These are phyloP conservation scores for Somion occarium DNA, from an alignment of 1,284 basidiomycete species.

Conservation along the genomic window DNA sequence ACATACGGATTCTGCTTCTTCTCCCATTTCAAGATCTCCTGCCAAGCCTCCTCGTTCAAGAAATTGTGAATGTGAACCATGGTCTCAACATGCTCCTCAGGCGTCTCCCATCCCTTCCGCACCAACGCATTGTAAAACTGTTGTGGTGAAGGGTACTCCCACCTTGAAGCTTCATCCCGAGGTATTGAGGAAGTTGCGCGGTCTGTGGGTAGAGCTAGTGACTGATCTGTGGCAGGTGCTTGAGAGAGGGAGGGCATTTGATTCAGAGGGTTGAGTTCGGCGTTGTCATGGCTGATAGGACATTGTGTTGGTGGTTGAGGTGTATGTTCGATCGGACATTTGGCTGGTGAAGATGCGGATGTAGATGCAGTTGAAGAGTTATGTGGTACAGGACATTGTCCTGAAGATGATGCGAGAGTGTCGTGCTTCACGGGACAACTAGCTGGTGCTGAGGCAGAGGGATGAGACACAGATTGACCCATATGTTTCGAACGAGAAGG, in stretches of 20 bases:
- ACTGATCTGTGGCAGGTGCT: slow-evolving; percentile 54
- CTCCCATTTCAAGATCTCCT: slow-evolving; percentile 95
- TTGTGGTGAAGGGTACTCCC: slow-evolving; percentile 99
- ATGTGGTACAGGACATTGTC: slow-evolving; percentile 38
- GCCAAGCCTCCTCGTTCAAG: slow-evolving; percentile 95
- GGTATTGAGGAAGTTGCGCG: slow-evolving; percentile 86
- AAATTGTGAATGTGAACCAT: slow-evolving; percentile 99
- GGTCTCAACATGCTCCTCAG: slow-evolving; percentile 92
- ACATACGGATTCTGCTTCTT: slow-evolving; percentile 55
- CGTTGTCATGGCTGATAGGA: slow-evolving; percentile 41
- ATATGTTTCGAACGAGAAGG: slow-evolving; percentile 12
- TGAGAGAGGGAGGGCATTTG: slow-evolving; percentile 87
- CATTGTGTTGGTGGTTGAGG: slow-evolving; percentile 31
- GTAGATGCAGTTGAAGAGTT: slow-evolving; percentile 15
- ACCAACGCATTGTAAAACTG: slow-evolving; percentile 98
- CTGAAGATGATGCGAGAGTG: slow-evolving; percentile 19
- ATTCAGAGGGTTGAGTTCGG: slow-evolving; percentile 74
- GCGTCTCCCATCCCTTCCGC: slow-evolving; percentile 96
- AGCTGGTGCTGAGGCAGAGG: slow-evolving; percentile 7
- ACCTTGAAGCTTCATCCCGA: slow-evolving; percentile 54
- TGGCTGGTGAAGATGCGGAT: slow-evolving; percentile 24
- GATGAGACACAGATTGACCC: slow-evolving; percentile 23
- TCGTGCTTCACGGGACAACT: slow-evolving; percentile 11
- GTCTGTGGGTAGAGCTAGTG: slow-evolving; percentile 63
- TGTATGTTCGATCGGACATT: slow-evolving; percentile 44